These are phyloP conservation scores for Terfezia claveryi DNA, from an alignment of 495 filamentous ascomycete species.

Conservation along the genomic window DNA sequence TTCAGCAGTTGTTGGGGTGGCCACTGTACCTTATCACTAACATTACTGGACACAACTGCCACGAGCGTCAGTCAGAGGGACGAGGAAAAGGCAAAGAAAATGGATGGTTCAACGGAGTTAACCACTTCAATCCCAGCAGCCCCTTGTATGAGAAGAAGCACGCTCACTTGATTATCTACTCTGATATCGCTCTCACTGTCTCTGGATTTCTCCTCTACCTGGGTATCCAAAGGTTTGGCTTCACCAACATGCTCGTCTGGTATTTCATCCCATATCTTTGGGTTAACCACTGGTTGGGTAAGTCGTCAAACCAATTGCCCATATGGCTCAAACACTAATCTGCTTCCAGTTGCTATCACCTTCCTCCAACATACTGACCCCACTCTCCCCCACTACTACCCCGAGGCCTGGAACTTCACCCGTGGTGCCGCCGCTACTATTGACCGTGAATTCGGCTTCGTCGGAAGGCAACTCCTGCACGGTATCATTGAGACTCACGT, in stretches of 20 bases:
- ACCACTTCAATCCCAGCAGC: constrained; percentile 77
- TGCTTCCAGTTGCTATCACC: constrained; percentile 46
- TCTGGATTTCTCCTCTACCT: constrained; percentile 32
- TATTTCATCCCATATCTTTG: constrained; percentile 87
- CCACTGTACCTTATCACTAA: constrained; percentile 67
- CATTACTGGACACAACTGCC: constrained; percentile 85
- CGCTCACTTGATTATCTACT: constrained; percentile 55
- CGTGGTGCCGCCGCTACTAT: constrained; percentile 72
- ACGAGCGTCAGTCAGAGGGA: constrained; percentile 64
- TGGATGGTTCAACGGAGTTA: constrained; percentile 58
- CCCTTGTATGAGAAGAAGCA: constrained; percentile 86
- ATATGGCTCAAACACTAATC: neutral
- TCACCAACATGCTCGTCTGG: constrained; percentile 72
- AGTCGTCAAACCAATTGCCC: constrained; percentile 15
- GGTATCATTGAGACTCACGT: constrained; percentile 87
- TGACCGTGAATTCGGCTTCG: constrained; percentile 75
- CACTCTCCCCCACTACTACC: constrained; percentile 59
- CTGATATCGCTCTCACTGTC: constrained; percentile 55
- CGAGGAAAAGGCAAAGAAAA: constrained; percentile 78
- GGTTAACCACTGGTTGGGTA: constrained; percentile 95
- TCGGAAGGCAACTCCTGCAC: constrained; percentile 67
- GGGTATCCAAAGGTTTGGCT: constrained; percentile 52
- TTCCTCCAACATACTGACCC: constrained; percentile 85
- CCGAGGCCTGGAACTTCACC: constrained; percentile 58
- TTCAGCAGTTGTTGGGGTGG: constrained; percentile 83